Conservation (phyloP, 2,329 filamentous ascomycete genomes). For the Sporothrix schenckii region DNA sequence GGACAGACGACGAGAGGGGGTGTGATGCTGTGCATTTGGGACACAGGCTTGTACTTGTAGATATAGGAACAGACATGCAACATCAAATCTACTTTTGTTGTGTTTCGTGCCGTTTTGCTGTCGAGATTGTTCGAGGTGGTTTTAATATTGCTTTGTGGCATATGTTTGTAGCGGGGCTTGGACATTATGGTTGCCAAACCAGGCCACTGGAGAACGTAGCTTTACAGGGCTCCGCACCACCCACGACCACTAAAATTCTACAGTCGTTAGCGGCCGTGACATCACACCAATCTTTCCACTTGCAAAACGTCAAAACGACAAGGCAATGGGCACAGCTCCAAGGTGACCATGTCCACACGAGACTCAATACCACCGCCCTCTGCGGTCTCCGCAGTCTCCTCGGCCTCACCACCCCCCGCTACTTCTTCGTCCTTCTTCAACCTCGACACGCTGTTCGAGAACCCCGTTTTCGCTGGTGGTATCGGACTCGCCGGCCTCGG, state of each 20-base stretch:
- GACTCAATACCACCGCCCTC: conserved; percentile 25
- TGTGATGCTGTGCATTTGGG: background rate
- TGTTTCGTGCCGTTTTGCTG: background rate
- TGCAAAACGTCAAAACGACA: background rate
- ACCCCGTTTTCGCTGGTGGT: conserved; percentile 69
- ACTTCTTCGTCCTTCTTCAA: conserved; percentile 26
- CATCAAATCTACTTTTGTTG: background rate
- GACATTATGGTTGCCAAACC: background rate
- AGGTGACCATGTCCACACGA: conserved; percentile 26
- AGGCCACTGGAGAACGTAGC: background rate
- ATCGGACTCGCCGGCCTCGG: conserved; percentile 90
- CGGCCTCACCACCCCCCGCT: background rate
- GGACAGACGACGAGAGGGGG: no score
- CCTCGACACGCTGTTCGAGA: conserved; percentile 63
- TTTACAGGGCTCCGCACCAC: conserved; percentile 7
- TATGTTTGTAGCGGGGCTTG: conserved; percentile 24
- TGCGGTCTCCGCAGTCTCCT: background rate
- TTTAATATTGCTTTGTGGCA: conserved; percentile 18
- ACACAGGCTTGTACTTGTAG: conserved; percentile 14
- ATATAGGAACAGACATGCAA: conserved; percentile 3
- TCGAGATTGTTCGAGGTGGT: no score
- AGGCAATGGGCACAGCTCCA: conserved; percentile 21
- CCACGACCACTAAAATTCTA: background rate
- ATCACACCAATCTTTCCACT: background rate
- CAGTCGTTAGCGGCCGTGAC: conserved; percentile 15